Base-by-base conservation (phyloP, 148 eudicot species). In the Diospyros kaki region DNA sequence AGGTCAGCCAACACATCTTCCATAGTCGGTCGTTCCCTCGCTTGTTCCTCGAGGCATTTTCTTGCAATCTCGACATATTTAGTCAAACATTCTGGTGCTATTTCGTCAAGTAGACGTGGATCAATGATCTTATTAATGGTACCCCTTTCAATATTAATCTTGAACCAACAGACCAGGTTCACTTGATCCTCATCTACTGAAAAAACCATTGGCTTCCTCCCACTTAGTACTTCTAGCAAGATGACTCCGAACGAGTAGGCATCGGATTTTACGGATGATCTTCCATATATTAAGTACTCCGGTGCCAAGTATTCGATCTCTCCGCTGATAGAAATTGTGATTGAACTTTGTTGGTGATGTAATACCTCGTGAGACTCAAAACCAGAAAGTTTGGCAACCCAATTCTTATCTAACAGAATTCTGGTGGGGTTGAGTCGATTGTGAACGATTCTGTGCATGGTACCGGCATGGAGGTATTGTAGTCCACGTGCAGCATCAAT, bases 21-120 rank as follows among this genome's bases (percentile, higher is more conserved):
- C 71, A 66, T 75, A 9, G 77, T 7, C 17, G 77, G 77, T 15
- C 77, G 41, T 5, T 55, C 64, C 4, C 6, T 66, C 9, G 38
- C 62, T 4, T 53, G 2, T 9, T 7, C 40, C 18, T 8, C 15
- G n/a, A 75, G 13, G 54, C 77, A 75, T 42, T 59, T 66, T 62
- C 17, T 2, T 15, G 72, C 72, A n/a, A 75, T 46, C 41, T 66
- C 51, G 58, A 67, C 46, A 43, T 42, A 55, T 39, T 56, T 11
- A 3, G 11, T 56, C 41, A 75, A 75, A 39, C 72, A 66, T 2
- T 55, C 45, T 1, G 65, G 61, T 9, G 71, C 64, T 17, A 75
- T 64, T 46, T 2, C 43, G 4, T 40, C 51, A 6, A 4, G 8
- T 6, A 53, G 56, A 9, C 10, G 10, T 6, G 56, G 56, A 53